These are phyloP conservation scores for Aspergillus ostianus DNA, from an alignment of 495 filamentous ascomycete genomes.

Conservation along the genomic window DNA sequence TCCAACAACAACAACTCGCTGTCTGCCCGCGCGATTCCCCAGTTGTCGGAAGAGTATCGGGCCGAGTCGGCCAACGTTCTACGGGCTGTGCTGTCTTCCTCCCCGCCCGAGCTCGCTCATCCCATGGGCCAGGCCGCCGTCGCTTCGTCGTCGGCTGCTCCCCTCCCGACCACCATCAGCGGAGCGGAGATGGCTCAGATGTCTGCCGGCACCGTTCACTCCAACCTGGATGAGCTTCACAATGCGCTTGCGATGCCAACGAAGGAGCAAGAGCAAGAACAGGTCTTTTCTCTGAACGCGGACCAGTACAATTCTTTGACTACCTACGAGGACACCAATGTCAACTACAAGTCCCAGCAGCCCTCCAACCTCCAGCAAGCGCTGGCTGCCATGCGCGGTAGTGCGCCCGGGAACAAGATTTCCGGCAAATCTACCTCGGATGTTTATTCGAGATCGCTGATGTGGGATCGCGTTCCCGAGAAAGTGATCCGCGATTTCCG, in stretches of 20 bases:
- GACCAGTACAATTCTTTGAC: conserved; percentile 89
- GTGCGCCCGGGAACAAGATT: conserved; percentile 44
- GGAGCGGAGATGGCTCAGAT: conserved; percentile 49
- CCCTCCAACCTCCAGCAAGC: conserved; percentile 74
- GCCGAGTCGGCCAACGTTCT: conserved; percentile 88
- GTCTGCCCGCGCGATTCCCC: conserved; percentile 63
- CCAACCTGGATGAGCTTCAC: conserved; percentile 72
- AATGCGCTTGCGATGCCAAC: conserved; percentile 71
- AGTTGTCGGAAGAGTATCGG: conserved; percentile 88
- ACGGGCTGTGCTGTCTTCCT: conserved; percentile 78
- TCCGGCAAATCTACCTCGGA: conserved; percentile 48
- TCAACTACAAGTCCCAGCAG: conserved; percentile 44
- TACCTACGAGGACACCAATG: conserved; percentile 46
- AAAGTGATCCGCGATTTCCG: conserved; percentile 93
- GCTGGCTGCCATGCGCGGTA: conserved; percentile 74
- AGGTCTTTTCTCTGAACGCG: conserved; percentile 79
- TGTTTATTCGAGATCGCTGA: conserved; percentile 87
- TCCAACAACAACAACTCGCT: conserved; percentile 69
- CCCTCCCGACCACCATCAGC: conserved; percentile 50
- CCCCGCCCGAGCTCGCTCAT: conserved; percentile 35
- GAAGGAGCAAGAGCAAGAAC: conserved; percentile 84
- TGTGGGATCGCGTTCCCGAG: conserved; percentile 90
- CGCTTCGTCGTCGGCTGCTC: conserved; percentile 39
- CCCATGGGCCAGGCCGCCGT: conserved; percentile 33
- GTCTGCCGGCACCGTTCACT: conserved; percentile 53